Base-by-base conservation (phyloP, 352 stramenopile species). In the Phytopythium oedochilum region DNA sequence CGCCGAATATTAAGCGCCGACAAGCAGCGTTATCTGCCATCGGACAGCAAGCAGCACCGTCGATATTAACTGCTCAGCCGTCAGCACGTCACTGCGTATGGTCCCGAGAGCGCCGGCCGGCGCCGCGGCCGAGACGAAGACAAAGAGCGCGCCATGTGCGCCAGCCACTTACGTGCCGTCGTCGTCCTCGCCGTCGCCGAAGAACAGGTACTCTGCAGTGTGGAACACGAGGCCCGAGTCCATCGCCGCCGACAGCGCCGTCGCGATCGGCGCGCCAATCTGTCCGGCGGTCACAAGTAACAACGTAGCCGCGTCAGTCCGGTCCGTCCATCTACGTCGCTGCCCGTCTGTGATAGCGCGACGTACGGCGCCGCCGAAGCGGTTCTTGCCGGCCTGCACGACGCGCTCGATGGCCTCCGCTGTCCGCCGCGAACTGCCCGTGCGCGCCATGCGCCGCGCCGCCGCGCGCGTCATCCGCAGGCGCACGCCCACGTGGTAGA, bases 31-130 rank as follows among this genome's bases (percentile, higher is more conserved):
- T 88, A 88, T 89, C 76, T 89, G 76, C 63, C 42, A 48, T 71
- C 61, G 64, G 57, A 68, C 45, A 63, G 20, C 62, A 59, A 63
- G 20, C 62, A 59, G 22, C 63, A 71, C 66, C 82, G 59, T 49
- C 54, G 44, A 78, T 70, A 86, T 89, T 89, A 89, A 83, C 79
- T 89, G 68, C 71, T 89, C 76, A 79, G 79, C 86, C 62, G 79
- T 89, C 79, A 89, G 79, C 68, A 59, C n/a, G 38, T 31, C 42
- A 48, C 31, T 48, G 42, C 23, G 25, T 32, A 11, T 31, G 20
- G 7, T 42, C 17, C 18, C 15, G 25, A 31, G n/a, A n/a, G n/a
- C 9, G 42, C 3, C 42, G n/a, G 23, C 14, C 28, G 14, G 14
- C 44, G 15, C 5, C 23, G 17, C 25, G 9, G 45, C 45, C 28